Evolutionary conservation across 805 yeast species (phyloP), one percentile per base, ranked within the genome.

Genomic region (Candida andamanensis): DNA sequence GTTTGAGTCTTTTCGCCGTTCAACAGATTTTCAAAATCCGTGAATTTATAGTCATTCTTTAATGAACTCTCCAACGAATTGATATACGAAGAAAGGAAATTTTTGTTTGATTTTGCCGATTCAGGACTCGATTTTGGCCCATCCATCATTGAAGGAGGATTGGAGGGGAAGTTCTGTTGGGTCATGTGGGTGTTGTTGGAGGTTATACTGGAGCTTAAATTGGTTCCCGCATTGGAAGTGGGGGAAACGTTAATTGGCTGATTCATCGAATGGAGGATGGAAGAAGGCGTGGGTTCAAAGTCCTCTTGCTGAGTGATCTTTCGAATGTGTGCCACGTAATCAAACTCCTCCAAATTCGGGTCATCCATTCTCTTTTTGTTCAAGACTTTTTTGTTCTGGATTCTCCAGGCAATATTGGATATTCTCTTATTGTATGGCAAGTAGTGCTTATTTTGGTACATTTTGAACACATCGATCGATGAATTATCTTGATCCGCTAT

Each of bases 321-420:
- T 26, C 69, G 46, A 17, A 66, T 66, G 39, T 65, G 72, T 7
- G 68, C 69, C 20, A 65, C 69, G 40, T 66, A 65, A 46, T 66
- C 72, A 41, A 66, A 66, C 28, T 63, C 69, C 28, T 63, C 69
- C 24, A 52, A 40, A 37, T 42, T 51, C 7, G 61, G 58, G 32
- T 54, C 60, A n/a, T 8, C 25, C n/a, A 12, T 11, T 15, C 16
- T 19, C 16, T 21, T 22, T 8, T 23, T 17, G 10, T 18, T 20
- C 7, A 34, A 13, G 23, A 53, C 15, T 39, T 64, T 64, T 24
- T 47, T 48, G 43, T 61, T 65, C 29, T 66, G 68, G 35, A 66
- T 63, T 34, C 72, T 50, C 70, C 70, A 64, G 6, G 72, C 70
- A 11, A 66, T 55, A 44, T 66, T 66, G 23, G 60, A 49, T 17